These are phyloP conservation scores for Starmerella vitae DNA, from an alignment of 805 yeast species.

Conservation along the genomic window DNA sequence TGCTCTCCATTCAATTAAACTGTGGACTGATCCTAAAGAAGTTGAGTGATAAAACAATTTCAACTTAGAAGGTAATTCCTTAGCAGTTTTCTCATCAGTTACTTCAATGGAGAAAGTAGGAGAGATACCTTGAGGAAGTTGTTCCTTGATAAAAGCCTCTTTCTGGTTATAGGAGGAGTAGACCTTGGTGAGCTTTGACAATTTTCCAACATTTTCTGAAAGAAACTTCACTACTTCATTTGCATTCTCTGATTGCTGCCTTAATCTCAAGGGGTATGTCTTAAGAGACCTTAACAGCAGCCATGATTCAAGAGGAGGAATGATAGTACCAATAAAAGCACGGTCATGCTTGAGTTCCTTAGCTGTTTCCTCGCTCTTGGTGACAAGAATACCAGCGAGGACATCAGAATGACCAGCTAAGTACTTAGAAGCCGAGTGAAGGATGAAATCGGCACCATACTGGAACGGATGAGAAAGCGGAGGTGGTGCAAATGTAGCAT, in stretches of 20 bases:
- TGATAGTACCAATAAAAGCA: slow-evolving; percentile 59
- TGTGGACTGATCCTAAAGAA: slow-evolving; percentile 84
- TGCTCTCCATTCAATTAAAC: slow-evolving; percentile 82
- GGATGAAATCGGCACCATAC: slow-evolving; percentile 69
- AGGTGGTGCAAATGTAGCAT: slow-evolving; percentile 90
- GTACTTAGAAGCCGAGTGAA: slow-evolving; percentile 89
- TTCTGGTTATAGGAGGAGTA: slow-evolving; percentile 67
- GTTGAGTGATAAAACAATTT: slow-evolving; percentile 71
- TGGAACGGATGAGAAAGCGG: slow-evolving; percentile 72
- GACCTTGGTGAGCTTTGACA: slow-evolving; percentile 39
- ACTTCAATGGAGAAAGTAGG: slow-evolving; percentile 67
- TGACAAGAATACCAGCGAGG: slow-evolving; percentile 66
- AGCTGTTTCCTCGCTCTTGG: slow-evolving; percentile 52
- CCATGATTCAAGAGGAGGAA: slow-evolving; percentile 64
- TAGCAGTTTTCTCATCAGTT: slow-evolving; percentile 40
- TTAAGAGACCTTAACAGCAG: slow-evolving; percentile 66
- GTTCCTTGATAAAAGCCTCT: slow-evolving; percentile 52
- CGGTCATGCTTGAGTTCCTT: slow-evolving; percentile 47
- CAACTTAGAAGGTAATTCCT: slow-evolving; percentile 19
- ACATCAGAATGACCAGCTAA: slow-evolving; percentile 91
- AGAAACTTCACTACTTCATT: slow-evolving; percentile 47
- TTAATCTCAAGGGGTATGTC: slow-evolving; percentile 61
- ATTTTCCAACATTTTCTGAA: slow-evolving; percentile 35
- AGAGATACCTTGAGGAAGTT: slow-evolving; percentile 43
- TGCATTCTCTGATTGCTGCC: slow-evolving; percentile 52